These are phyloP conservation scores for Candida mattraensis DNA, from an alignment of 805 yeast genomes.

Conservation along the genomic window DNA sequence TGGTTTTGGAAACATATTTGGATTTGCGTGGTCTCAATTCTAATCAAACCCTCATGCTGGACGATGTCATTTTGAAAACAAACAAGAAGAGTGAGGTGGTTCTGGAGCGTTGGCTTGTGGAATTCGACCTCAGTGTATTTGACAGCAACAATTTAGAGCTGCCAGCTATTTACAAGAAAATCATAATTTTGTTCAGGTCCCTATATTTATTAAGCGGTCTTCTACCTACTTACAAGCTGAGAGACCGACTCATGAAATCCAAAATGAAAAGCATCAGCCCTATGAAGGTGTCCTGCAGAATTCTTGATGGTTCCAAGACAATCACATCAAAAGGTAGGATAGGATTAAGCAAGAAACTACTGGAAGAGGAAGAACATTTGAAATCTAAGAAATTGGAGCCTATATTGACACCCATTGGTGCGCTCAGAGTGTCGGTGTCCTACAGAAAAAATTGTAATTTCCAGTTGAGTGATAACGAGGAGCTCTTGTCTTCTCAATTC, in stretches of 20 bases:
- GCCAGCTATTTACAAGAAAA: slow-evolving; percentile 69
- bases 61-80: slow-evolving; percentile 52
- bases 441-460: slow-evolving; percentile 74
- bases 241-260: slow-evolving; percentile 40
- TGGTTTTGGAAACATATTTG: slow-evolving; percentile 76
- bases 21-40: slow-evolving; percentile 28
- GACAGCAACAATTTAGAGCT: slow-evolving; percentile 48
- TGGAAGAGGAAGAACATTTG: slow-evolving; percentile 42
- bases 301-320: slow-evolving; percentile 75
- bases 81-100: slow-evolving; percentile 80
- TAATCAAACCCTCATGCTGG: slow-evolving; percentile 25
- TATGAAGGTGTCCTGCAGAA: slow-evolving; percentile 54
- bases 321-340: slow-evolving; percentile 80
- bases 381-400: slow-evolving; percentile 66
- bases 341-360: slow-evolving; percentile 64
- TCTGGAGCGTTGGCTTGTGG: slow-evolving; percentile 89
- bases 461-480: slow-evolving; percentile 64
- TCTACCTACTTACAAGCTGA: slow-evolving; percentile 69
- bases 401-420: slow-evolving; percentile 73
- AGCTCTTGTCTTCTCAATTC: slow-evolving; percentile 47
- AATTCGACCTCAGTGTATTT: slow-evolving; percentile 56
- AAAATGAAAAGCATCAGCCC: slow-evolving; percentile 30
- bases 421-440: slow-evolving; percentile 71
- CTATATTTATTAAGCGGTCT: slow-evolving; percentile 64
- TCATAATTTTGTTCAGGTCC: slow-evolving; percentile 71